These are phyloP conservation scores for Dispira simplex DNA, from an alignment of 192 early-diverging fungal genomes.

Conservation along the genomic window DNA sequence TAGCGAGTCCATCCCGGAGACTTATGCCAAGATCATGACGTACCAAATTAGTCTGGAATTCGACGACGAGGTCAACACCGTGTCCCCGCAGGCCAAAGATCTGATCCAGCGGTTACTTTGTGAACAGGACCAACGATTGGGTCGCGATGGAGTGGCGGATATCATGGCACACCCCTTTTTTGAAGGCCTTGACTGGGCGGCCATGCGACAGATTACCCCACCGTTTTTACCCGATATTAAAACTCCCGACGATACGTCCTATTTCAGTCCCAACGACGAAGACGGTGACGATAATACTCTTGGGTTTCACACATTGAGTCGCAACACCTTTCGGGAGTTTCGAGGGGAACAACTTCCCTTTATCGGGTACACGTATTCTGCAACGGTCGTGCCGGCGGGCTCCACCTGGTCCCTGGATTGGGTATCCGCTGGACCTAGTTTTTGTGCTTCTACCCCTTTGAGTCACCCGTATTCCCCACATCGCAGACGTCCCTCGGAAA, in stretches of 20 bases:
- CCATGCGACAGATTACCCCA: slow-evolving; percentile 36
- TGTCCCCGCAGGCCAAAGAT: slow-evolving; percentile 49
- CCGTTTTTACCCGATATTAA: slow-evolving; percentile 82
- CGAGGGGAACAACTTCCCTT: slow-evolving; percentile 70
- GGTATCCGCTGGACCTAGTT: background rate
- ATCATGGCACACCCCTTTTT: slow-evolving; percentile 58
- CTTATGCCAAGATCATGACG: slow-evolving; percentile 73
- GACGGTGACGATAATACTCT: slow-evolving; percentile 32
- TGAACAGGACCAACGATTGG: slow-evolving; percentile 54
- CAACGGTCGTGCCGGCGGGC: background rate
- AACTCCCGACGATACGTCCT: slow-evolving; percentile 75
- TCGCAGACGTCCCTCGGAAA: background rate
- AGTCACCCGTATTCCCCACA: background rate
- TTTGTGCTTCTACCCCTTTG: slow-evolving; percentile 3
- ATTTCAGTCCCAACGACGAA: slow-evolving; percentile 74
- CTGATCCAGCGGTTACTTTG: slow-evolving; percentile 61
- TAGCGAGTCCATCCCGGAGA: slow-evolving; percentile 68
- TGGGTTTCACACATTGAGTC: slow-evolving; percentile 26
- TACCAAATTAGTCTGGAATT: slow-evolving; percentile 55
- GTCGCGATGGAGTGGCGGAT: slow-evolving; percentile 34
- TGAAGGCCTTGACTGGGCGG: slow-evolving; percentile 40
- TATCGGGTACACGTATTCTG: slow-evolving; percentile 64
- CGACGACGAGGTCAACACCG: slow-evolving; percentile 28
- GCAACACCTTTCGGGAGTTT: slow-evolving; percentile 39
- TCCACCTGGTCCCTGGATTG: slow-evolving; percentile 3